phyloP scores from a whole-genome alignment of 2,329 filamentous ascomycete genomes.

The Alternaria sp. region DNA sequence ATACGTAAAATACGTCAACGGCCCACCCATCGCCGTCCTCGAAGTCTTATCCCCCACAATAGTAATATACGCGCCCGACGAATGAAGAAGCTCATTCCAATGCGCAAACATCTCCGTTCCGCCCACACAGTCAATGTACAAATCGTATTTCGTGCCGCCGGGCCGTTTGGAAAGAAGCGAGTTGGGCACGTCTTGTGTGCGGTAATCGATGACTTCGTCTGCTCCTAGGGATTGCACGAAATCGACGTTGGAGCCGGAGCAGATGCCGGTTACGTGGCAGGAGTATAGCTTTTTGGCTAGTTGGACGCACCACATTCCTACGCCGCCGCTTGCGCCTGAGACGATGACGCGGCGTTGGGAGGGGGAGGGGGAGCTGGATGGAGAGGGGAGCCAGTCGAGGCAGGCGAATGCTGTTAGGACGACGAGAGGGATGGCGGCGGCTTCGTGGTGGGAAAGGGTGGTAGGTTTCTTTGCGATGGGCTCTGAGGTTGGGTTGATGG shows the following conservation, averaged over 20 bases:
- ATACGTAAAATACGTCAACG: conserved; percentile 41
- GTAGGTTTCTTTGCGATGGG: conserved; percentile 34
- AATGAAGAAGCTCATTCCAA: conserved; percentile 39
- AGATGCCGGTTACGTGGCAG: conserved; percentile 57
- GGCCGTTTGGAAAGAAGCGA: conserved; percentile 41
- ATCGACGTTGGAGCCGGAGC: conserved; percentile 55
- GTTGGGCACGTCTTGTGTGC: conserved; percentile 37
- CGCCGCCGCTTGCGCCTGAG: conserved; percentile 40
- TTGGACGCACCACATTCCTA: conserved; percentile 46
- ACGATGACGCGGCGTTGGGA: conserved; percentile 31
- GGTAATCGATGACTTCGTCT: conserved; percentile 53
- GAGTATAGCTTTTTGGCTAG: conserved; percentile 46
- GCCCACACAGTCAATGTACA: conserved; percentile 60
- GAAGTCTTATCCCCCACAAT: conserved; percentile 48
- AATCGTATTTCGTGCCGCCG: conserved; percentile 47
- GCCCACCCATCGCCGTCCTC: conserved; percentile 49
- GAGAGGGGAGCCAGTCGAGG: conserved; percentile 33
- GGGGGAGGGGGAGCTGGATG: neutral
- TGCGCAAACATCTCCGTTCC: conserved; percentile 54
- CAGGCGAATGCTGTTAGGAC: conserved; percentile 47
- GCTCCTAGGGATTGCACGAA: conserved; percentile 57
- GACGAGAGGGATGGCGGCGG: conserved; percentile 46
- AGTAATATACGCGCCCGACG: conserved; percentile 50
- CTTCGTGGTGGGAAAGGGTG: conserved; percentile 25
- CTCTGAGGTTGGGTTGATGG: conserved; percentile 17